Base-by-base conservation (phyloP, 768 basidiomycete genomes). In the Podaxis sp. region DNA sequence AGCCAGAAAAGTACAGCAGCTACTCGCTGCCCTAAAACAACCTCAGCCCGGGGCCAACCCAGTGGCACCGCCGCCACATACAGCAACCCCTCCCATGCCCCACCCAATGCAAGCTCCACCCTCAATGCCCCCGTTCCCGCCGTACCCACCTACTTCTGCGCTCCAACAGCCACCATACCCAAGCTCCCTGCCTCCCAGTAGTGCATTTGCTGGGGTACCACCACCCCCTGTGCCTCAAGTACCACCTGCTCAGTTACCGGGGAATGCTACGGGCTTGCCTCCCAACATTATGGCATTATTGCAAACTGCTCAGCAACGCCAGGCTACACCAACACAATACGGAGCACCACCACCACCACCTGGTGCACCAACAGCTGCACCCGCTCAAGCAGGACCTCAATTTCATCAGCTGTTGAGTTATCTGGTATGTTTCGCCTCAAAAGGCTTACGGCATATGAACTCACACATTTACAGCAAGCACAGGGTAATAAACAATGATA, bases 1-100 rank as follows among this genome's bases (percentile, higher is more conserved):
- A 78, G 92, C 93, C 6, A 84, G 87, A 58, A 89, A 84, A 72
- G 91, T 95, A 7, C 93, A 94, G 69, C 90, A 93, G 81, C 76
- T 93, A 16, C 75, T 93, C 25, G 91, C 90, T 4, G 91, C 91
- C 11, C 74, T 93, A 50, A 92, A 93, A 67, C 88, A 89, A 61
- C 87, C 89, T 9, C 79, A 80, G 61, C 70, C 70, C 61, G 77
- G 75, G 23, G 53, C 72, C 32, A 64, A 74, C 11, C 65, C 74
- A 2, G 64, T 75, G 42, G 70, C 79, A 23, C 70, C 81, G 13
- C 71, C 66, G 16, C 66, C 76, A 16, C 65, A 72, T 4, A 65
- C 76, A 28, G 69, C 75, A 4, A 68, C 76, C 4, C 66, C 78
- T 57, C 70, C 77, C 25, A 70, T 77, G 16, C 65, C 71, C 57